Percentiles rank a stretch among this genome's conserved stretches.
Conservation (phyloP, 2,329 filamentous ascomycete genomes). For the Biscogniauxia sp. region DNA sequence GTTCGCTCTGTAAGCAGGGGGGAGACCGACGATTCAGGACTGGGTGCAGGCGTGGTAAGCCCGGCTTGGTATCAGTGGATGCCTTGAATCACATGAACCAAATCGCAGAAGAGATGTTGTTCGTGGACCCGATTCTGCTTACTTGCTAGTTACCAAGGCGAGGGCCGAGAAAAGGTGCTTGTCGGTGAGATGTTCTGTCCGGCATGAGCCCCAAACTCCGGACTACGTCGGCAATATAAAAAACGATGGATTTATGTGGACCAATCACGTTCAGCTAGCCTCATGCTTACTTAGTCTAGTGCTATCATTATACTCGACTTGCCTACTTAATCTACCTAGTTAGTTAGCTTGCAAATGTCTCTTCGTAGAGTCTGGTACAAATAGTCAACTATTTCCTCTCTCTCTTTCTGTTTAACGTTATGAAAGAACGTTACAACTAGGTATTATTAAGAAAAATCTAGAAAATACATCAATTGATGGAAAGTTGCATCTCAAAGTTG, state of each 20-base stretch:
- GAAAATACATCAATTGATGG: too few species aligned
- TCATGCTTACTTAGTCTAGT: too few species aligned
- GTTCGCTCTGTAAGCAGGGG: background rate
- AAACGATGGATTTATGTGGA: background rate
- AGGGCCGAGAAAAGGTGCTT: background rate
- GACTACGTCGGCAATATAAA: constrained; percentile 10
- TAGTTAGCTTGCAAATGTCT: too few species aligned
- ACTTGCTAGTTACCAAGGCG: background rate
- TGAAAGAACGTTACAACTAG: too few species aligned
- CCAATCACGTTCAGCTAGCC: too few species aligned
- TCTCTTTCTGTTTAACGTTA: too few species aligned
- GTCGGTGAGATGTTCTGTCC: constrained; percentile 5
- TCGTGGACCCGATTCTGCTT: background rate
- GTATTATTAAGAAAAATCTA: too few species aligned
- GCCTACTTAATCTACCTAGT: too few species aligned
- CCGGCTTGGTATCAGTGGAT: background rate
- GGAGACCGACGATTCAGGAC: background rate
- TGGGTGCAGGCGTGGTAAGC: background rate
- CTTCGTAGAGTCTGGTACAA: too few species aligned
- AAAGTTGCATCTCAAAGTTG: too few species aligned
- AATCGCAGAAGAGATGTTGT: background rate
- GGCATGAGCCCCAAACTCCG: constrained; percentile 11
- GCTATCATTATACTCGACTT: background rate
- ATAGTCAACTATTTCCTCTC: too few species aligned
- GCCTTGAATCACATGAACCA: background rate